These are phyloP conservation scores for Ascoidea asiatica DNA, from an alignment of 805 yeast species.

Conservation along the genomic window DNA sequence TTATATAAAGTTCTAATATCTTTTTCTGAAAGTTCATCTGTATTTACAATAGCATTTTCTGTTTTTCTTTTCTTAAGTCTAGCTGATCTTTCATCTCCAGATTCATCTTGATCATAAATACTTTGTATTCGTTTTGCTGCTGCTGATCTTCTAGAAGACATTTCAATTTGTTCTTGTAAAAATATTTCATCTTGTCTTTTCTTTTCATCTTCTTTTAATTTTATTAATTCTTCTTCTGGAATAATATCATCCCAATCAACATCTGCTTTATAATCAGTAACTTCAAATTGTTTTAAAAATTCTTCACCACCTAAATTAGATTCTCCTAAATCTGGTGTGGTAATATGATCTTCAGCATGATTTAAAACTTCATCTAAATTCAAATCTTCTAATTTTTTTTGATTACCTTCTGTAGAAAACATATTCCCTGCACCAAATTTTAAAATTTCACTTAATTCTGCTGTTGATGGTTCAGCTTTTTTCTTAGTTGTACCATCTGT, in stretches of 20 bases:
- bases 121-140: constrained; percentile 48
- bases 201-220: constrained; percentile 84
- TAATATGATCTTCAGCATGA: constrained; percentile 94
- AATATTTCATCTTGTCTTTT: constrained; percentile 75
- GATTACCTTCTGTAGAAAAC: constrained; percentile 94
- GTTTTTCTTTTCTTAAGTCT: constrained; percentile 22
- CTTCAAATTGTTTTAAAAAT: constrained; percentile 92
- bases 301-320: constrained; percentile 98
- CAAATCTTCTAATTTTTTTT: constrained; percentile 87
- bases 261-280: constrained; percentile 96
- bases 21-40: constrained; percentile 58
- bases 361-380: constrained; percentile 90
- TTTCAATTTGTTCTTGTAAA: constrained; percentile 77
- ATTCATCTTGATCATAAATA: constrained; percentile 28
- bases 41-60: constrained; percentile 36
- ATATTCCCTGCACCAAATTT: constrained; percentile 98
- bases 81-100: constrained; percentile 23
- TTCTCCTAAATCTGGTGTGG: constrained; percentile 93
- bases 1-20: constrained; percentile 80
- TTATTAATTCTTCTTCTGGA: constrained; percentile 84
- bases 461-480: constrained; percentile 63
- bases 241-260: constrained; percentile 99
- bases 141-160: constrained; percentile 71
- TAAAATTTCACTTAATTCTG: constrained; percentile 82
- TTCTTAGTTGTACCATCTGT: constrained; percentile 52